Conservation (phyloP, 164 flowering plant species). For the Cinnamomum chago region DNA sequence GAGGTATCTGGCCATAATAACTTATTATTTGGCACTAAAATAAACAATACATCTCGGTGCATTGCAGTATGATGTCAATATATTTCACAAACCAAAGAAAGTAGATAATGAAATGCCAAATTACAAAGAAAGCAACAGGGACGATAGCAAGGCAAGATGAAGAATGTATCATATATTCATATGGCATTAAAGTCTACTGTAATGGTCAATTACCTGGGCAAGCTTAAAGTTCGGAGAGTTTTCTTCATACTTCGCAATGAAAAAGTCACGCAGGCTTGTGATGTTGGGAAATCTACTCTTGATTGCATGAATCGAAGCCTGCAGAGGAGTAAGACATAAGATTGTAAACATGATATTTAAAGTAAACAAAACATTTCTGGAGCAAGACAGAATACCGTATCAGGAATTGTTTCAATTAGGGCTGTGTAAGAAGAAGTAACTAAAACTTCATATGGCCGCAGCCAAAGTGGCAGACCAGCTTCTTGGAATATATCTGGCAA, state of each 20-base stretch:
- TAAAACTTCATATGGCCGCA: slow-evolving; percentile 96
- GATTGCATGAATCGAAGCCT: slow-evolving; percentile 97
- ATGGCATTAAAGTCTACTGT: background rate
- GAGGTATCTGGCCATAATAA: background rate
- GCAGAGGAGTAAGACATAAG: slow-evolving; percentile 12
- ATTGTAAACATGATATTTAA: background rate
- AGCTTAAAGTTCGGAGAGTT: slow-evolving; percentile 92
- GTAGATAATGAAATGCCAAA: background rate
- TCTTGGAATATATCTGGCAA: slow-evolving; percentile 94
- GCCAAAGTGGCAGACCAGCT: slow-evolving; percentile 99
- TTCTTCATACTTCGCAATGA: slow-evolving; percentile 81
- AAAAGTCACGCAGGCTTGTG: slow-evolving; percentile 85
- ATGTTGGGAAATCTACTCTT: slow-evolving; percentile 88
- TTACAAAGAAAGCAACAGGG: no score
- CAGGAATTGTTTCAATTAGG: slow-evolving; percentile 96
- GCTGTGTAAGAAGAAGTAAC: slow-evolving; percentile 98
- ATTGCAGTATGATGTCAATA: background rate
- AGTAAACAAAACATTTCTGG: background rate
- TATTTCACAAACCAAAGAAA: background rate
- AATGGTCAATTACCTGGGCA: slow-evolving; percentile 70
- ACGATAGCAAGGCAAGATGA: no score
- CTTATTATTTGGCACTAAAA: background rate
- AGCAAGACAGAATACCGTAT: slow-evolving; percentile 55
- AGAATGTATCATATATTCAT: no score
- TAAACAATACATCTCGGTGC: background rate